phyloP scores from a whole-genome alignment of 768 basidiomycete genomes.

The Phaffia australis region DNA sequence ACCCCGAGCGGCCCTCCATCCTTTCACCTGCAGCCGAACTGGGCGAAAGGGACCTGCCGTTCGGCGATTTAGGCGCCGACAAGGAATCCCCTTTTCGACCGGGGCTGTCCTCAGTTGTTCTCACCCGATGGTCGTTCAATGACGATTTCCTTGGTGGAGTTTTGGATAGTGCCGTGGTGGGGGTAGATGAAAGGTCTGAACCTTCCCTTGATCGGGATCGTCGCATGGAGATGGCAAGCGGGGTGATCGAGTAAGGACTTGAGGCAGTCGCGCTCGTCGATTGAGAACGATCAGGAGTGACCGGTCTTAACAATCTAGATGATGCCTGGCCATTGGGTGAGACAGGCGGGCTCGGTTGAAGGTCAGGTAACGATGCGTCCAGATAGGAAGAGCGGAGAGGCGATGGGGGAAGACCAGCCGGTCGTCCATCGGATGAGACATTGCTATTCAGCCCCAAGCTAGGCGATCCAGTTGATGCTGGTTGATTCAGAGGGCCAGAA shows the following conservation, averaged over 20 bases:
- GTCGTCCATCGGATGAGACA: slow-evolving; percentile 27
- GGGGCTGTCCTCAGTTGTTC: too few species aligned
- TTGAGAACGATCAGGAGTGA: background rate
- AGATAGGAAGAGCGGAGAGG: slow-evolving; percentile 44
- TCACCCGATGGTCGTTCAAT: slow-evolving; percentile 11
- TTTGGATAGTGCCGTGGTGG: too few species aligned
- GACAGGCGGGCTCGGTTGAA: slow-evolving; percentile 30
- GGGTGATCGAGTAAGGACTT: slow-evolving; percentile 16
- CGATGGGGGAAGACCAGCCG: slow-evolving; percentile 35
- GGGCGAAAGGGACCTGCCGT: background rate
- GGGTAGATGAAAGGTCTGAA: background rate
- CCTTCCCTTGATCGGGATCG: slow-evolving; percentile 9
- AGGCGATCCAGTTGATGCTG: slow-evolving; percentile 12
- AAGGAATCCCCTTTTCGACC: too few species aligned
- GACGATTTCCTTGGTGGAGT: too few species aligned
- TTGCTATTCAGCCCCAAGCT: slow-evolving; percentile 28
- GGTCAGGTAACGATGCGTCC: slow-evolving; percentile 25
- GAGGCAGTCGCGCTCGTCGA: slow-evolving; percentile 28
- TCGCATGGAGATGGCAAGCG: slow-evolving; percentile 9
- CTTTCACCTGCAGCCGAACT: background rate
- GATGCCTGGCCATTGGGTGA: slow-evolving; percentile 9
- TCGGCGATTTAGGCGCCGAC: too few species aligned
- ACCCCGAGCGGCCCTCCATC: too few species aligned
- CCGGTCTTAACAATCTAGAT: too few species aligned
- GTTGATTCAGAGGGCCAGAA: background rate